phyloP scores from a whole-genome alignment of 495 filamentous ascomycete genomes.

The Lepraria neglecta region DNA sequence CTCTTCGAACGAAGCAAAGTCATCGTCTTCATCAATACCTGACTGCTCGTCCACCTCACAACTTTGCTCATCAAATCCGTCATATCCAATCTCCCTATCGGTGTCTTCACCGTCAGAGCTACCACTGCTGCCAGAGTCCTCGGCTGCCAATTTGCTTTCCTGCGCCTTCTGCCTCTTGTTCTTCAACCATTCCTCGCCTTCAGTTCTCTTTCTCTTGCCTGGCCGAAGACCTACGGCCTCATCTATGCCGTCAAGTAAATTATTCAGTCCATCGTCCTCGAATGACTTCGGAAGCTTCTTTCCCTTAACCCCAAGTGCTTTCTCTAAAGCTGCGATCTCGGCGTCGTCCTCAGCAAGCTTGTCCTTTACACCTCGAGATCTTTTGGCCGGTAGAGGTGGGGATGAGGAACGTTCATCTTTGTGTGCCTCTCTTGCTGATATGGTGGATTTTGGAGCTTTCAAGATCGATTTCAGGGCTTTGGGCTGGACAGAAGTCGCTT shows the following conservation, averaged over 20 bases:
- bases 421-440: slow-evolving; percentile 18
- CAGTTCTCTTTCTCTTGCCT: slow-evolving; percentile 47
- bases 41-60: slow-evolving; percentile 30
- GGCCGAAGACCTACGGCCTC: slow-evolving; percentile 36
- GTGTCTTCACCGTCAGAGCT: slow-evolving; percentile 23
- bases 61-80: slow-evolving; percentile 31
- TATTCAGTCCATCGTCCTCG: slow-evolving; percentile 78
- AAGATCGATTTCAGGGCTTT: slow-evolving; percentile 22
- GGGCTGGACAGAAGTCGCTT: slow-evolving; percentile 28
- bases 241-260: slow-evolving; percentile 65
- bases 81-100: slow-evolving; percentile 4
- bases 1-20: slow-evolving; percentile 25
- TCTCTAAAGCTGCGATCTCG: slow-evolving; percentile 83
- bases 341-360: slow-evolving; percentile 70
- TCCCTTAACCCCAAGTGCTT: slow-evolving; percentile 77
- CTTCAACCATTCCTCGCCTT: slow-evolving; percentile 51
- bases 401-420: slow-evolving; percentile 17
- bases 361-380: slow-evolving; percentile 56
- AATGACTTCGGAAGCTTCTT: slow-evolving; percentile 67
- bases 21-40: slow-evolving; percentile 41
- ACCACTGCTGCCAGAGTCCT: slow-evolving; percentile 33
- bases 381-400: slow-evolving; percentile 30
- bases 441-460: slow-evolving; percentile 28
- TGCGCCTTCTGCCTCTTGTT: slow-evolving; percentile 63
- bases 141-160: slow-evolving; percentile 33